A percentile compares a stretch with the other conserved stretches of the same genome.
Conservation (phyloP, 2,329 filamentous ascomycete species). For the Basipetospora chlamydospora region DNA sequence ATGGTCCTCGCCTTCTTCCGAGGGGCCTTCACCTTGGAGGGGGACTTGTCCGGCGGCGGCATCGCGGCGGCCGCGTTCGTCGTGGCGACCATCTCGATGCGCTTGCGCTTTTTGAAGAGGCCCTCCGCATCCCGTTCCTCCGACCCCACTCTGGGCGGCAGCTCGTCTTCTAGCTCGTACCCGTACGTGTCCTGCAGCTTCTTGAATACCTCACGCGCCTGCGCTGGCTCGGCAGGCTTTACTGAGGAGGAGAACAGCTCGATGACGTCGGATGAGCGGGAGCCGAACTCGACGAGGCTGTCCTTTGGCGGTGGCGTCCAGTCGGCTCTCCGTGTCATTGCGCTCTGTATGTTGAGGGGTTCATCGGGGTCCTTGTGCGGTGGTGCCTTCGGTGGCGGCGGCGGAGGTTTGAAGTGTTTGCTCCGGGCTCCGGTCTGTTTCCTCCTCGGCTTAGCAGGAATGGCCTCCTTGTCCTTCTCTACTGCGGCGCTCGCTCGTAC, state of each 20-base stretch:
- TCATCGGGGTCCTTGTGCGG: slow-evolving; percentile 11
- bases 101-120: slow-evolving; percentile 39
- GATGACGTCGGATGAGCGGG: slow-evolving; percentile 17
- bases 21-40: slow-evolving; percentile 27
- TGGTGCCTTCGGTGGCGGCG: not conserved
- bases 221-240: slow-evolving; percentile 1
- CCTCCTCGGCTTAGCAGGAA: slow-evolving; percentile 8
- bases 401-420: not conserved
- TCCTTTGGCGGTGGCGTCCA: slow-evolving; percentile 53
- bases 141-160: slow-evolving; percentile 7
- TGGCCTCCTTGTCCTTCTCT: slow-evolving; percentile 2
- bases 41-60: slow-evolving; percentile 22
- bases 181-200: slow-evolving; percentile 28
- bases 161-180: slow-evolving; percentile 14
- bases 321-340: slow-evolving; percentile 38
- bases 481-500: slow-evolving; percentile 3
- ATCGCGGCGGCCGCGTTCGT: slow-evolving; percentile 13
- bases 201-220: slow-evolving; percentile 22
- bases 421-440: slow-evolving; percentile 5
- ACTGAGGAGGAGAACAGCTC: slow-evolving; percentile 16
- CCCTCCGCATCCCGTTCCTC: slow-evolving; percentile 15
- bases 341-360: slow-evolving; percentile 27
- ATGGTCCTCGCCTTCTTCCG: slow-evolving; percentile 65
- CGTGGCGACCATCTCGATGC: slow-evolving; percentile 33
- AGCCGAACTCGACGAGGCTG: slow-evolving; percentile 13